These are phyloP conservation scores for Zasmidium citrigriseum DNA, from an alignment of 2,329 filamentous ascomycete genomes.

Conservation along the genomic window DNA sequence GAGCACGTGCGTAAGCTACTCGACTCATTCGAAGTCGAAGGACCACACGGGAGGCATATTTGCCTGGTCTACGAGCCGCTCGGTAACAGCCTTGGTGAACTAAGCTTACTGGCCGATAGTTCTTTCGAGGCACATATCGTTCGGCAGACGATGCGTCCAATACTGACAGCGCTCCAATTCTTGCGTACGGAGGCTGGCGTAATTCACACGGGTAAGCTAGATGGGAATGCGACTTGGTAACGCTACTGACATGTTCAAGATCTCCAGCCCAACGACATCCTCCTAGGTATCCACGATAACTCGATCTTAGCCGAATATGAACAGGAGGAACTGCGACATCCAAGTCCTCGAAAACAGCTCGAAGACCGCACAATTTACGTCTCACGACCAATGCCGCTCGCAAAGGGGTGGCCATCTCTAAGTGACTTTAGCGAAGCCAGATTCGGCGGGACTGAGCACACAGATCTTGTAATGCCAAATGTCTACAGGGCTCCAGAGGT, in stretches of 20 bases:
- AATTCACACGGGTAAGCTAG: constrained; percentile 31
- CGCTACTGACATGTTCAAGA: constrained; percentile 28
- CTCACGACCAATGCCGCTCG: constrained; percentile 37
- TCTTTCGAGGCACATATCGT: constrained; percentile 14
- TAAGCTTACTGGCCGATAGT: constrained; percentile 17
- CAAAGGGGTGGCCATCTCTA: constrained; percentile 35
- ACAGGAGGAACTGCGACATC: constrained; percentile 33
- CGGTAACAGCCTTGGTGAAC: constrained; percentile 41
- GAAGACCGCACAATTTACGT: constrained; percentile 33
- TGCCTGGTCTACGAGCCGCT: constrained; percentile 39
- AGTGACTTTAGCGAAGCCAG: constrained; percentile 43
- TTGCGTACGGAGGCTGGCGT: constrained; percentile 28
- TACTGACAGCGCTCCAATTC: constrained; percentile 33
- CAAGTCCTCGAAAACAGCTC: constrained; percentile 35
- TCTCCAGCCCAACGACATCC: constrained; percentile 40
- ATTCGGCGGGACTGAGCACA: constrained; percentile 33
- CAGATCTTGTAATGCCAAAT: constrained; percentile 37
- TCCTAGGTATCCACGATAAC: constrained; percentile 37
- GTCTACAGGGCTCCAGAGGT: constrained; percentile 42
- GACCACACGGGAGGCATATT: constrained; percentile 38
- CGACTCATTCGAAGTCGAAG: constrained; percentile 39
- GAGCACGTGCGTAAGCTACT: constrained; percentile 36
- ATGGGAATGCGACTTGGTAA: background rate
- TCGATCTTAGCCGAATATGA: constrained; percentile 36
- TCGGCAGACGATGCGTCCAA: constrained; percentile 21